These are phyloP conservation scores for Arabidopsis suecica DNA, from an alignment of 345 rosid genomes.

Conservation along the genomic window DNA sequence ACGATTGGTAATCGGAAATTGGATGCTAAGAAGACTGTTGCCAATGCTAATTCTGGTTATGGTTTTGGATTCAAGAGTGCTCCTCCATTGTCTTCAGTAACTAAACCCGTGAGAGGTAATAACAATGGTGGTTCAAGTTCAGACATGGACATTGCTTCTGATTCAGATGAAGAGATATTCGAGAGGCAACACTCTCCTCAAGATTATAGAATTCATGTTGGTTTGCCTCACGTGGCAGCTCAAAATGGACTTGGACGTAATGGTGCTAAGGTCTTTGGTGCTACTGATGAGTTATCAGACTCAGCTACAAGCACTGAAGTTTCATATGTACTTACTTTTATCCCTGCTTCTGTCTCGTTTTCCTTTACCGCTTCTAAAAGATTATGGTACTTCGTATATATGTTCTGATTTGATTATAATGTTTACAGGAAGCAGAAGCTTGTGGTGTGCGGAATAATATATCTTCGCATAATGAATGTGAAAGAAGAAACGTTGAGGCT, in stretches of 20 bases:
- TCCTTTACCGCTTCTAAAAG: not conserved
- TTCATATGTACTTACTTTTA: slow-evolving; percentile 39
- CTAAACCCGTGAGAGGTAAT: slow-evolving; percentile 44
- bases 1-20: slow-evolving; percentile 35
- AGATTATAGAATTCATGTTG: slow-evolving; percentile 50
- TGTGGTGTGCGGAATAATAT: slow-evolving; percentile 47
- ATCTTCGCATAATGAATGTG: slow-evolving; percentile 52
- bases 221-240: slow-evolving; percentile 41
- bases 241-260: slow-evolving; percentile 40
- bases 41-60: slow-evolving; percentile 39
- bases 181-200: slow-evolving; percentile 56
- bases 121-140: slow-evolving; percentile 59
- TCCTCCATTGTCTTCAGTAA: slow-evolving; percentile 49
- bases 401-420: slow-evolving; percentile 5
- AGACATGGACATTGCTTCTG: slow-evolving; percentile 65
- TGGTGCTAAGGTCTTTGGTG: slow-evolving; percentile 44
- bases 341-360: not conserved
- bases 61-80: slow-evolving; percentile 51
- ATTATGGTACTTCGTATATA: slow-evolving; percentile 26
- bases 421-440: slow-evolving; percentile 57
- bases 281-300: slow-evolving; percentile 60
- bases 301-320: slow-evolving; percentile 70
- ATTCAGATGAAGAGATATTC: slow-evolving; percentile 65
- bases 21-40: slow-evolving; percentile 49
- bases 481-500: slow-evolving; percentile 49